Evolutionary conservation across 1,284 basidiomycete genomes (phyloP).

Genomic region (Heterobasidion annosum): DNA sequence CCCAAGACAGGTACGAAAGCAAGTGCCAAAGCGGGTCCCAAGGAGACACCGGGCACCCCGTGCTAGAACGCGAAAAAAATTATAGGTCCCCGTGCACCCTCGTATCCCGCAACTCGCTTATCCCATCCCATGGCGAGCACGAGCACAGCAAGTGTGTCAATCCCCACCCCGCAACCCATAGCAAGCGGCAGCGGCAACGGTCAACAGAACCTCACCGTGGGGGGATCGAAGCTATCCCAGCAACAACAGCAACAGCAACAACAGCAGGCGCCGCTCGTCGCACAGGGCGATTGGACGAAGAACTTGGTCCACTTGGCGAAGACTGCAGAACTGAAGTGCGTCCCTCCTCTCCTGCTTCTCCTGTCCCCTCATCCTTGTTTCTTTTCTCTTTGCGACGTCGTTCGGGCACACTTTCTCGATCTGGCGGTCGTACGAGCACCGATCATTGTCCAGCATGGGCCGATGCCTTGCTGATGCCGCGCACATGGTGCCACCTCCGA

Average conservation of each 20-base stretch:
- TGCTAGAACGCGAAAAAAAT: not conserved
- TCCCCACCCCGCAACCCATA: not conserved
- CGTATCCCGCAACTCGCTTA: too few species aligned
- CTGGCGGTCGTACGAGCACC: too few species aligned
- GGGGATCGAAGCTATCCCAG: not conserved
- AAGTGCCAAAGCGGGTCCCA: not conserved
- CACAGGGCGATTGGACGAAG: constrained; percentile 75
- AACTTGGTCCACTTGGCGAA: constrained; percentile 75
- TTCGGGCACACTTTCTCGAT: too few species aligned
- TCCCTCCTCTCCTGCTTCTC: constrained; percentile 9
- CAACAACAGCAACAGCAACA: not conserved
- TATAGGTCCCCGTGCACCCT: not conserved
- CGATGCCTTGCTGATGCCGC: too few species aligned
- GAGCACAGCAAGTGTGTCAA: too few species aligned
- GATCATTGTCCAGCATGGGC: too few species aligned
- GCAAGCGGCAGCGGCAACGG: not conserved
- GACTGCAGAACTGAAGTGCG: constrained; percentile 75
- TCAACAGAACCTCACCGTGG: not conserved
- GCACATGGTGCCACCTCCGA: too few species aligned
- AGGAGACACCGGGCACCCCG: not conserved
- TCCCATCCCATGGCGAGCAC: not conserved
- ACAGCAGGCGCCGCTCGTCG: constrained; percentile 37
- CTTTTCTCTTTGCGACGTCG: not conserved
- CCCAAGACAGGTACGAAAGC: too few species aligned
- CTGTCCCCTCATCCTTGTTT: not conserved